Evolutionary conservation across 2,329 filamentous ascomycete genomes (phyloP).

Genomic region (Cladorrhinum sp.): DNA sequence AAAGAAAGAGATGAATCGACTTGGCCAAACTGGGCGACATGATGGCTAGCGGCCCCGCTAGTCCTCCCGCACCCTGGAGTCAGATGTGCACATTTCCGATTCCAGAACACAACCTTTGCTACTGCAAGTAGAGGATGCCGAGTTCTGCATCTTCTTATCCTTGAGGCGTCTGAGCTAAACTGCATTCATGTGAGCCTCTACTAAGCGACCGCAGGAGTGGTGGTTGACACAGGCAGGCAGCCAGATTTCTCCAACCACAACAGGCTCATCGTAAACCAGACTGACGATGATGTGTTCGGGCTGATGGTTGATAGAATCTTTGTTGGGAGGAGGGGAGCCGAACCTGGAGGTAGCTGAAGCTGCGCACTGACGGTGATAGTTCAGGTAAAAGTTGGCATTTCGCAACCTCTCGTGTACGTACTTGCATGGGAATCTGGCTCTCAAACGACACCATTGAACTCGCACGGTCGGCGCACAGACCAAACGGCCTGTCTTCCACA

Average conservation of each 20-base stretch:
- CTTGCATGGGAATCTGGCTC: constrained; percentile 11
- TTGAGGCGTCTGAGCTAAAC: neutral
- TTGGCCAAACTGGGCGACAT: constrained; percentile 3
- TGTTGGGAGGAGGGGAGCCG: too few species aligned
- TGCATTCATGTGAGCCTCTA: neutral
- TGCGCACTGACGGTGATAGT: neutral
- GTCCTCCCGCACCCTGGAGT: constrained; percentile 1
- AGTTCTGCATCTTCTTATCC: neutral
- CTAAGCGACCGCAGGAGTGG: constrained; percentile 4
- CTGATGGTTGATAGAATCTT: neutral
- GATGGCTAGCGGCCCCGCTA: neutral
- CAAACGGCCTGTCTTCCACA: neutral
- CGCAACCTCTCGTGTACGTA: constrained; percentile 1
- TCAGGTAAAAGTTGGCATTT: neutral
- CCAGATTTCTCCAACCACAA: neutral
- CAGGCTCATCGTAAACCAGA: neutral
- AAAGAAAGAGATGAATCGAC: constrained; percentile 3
- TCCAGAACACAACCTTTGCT: too few species aligned
- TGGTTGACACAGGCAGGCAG: neutral
- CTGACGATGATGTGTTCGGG: neutral
- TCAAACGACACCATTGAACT: constrained; percentile 12
- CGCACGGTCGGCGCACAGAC: constrained; percentile 12
- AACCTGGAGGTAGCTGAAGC: neutral
- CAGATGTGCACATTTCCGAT: neutral
- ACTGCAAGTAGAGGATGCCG: neutral